Percentiles rank a stretch among this genome's conserved stretches.
phyloP scores from a whole-genome alignment of 306 rosid genomes.

The Trifolium subterraneum region DNA sequence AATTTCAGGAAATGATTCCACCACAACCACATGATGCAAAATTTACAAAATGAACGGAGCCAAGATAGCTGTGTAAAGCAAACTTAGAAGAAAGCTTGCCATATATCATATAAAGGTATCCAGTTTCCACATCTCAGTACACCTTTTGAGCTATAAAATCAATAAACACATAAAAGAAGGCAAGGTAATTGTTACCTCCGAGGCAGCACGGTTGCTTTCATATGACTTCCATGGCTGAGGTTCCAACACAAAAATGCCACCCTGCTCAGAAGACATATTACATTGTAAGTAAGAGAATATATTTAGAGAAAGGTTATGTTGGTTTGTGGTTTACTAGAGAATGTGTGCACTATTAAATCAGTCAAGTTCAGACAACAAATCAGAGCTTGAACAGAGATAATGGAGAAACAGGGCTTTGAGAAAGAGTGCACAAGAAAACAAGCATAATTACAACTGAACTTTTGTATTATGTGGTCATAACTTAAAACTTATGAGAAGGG shows the following conservation, averaged over 20 bases:
- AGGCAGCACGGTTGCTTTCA: conserved; percentile 50
- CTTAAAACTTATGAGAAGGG: conserved; percentile 3
- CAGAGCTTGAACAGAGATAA: conserved; percentile 23
- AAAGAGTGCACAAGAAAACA: conserved; percentile 23
- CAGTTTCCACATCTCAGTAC: conserved; percentile 24
- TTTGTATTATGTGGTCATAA: conserved; percentile 1
- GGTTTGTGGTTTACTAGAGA: conserved; percentile 4
- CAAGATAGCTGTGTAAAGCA: conserved; percentile 4
- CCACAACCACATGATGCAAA: conserved; percentile 25
- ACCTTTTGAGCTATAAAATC: conserved; percentile 25
- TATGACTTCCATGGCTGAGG: conserved; percentile 99
- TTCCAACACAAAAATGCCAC: conserved; percentile 90
- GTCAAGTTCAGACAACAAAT: conserved; percentile 28
- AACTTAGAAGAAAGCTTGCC: not conserved
- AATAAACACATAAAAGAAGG: conserved; percentile 11
- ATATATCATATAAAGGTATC: conserved; percentile 24
- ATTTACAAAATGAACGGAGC: not conserved
- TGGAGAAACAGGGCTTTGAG: conserved; percentile 12
- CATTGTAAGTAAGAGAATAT: conserved; percentile 2
- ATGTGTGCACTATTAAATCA: conserved; percentile 15
- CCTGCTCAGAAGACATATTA: conserved; percentile 56
- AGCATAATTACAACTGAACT: not conserved
- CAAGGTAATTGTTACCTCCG: conserved; percentile 47
- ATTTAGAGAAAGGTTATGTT: conserved; percentile 16
- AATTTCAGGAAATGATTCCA: conserved; percentile 37